Percentiles rank a stretch among this genome's conserved stretches.
These are phyloP conservation scores for Coix lacrymajobi DNA, from an alignment of 176 grass and related monocot genomes.

Conservation along the genomic window DNA sequence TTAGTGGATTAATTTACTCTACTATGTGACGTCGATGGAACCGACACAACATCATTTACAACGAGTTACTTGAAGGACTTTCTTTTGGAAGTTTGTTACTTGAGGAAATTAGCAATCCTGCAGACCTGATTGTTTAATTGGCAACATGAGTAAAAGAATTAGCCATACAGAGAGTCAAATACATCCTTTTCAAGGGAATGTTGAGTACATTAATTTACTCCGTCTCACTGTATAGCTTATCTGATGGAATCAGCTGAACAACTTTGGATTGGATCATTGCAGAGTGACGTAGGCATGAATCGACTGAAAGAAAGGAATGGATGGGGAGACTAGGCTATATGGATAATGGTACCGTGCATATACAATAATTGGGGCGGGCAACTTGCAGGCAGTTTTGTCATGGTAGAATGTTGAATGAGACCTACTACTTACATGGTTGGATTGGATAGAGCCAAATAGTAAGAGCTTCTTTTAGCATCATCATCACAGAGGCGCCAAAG, in stretches of 20 bases:
- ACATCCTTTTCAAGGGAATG: slow-evolving; percentile 4
- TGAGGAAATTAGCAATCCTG: neutral
- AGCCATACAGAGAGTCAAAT: neutral
- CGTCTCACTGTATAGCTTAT: neutral
- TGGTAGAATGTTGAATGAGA: neutral
- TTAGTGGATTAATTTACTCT: neutral
- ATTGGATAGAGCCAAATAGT: neutral
- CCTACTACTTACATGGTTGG: neutral
- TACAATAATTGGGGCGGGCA: slow-evolving; percentile 3
- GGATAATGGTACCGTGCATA: neutral
- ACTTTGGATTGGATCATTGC: neutral
- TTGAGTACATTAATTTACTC: neutral
- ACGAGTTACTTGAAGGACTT: neutral
- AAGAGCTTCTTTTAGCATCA: neutral
- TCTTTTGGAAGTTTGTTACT: neutral
- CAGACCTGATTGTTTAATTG: neutral
- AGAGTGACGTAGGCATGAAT: neutral
- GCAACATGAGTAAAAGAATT: neutral
- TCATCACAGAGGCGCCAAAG: neutral
- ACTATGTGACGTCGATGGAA: neutral
- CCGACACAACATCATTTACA: neutral
- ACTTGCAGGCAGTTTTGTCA: slow-evolving; percentile 7
- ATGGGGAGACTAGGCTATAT: neutral
- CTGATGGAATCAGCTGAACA: slow-evolving; percentile 18
- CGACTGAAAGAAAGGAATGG: neutral